Evolutionary conservation across 345 rosid genomes (phyloP).

Genomic region (Eucalyptus pumila): DNA sequence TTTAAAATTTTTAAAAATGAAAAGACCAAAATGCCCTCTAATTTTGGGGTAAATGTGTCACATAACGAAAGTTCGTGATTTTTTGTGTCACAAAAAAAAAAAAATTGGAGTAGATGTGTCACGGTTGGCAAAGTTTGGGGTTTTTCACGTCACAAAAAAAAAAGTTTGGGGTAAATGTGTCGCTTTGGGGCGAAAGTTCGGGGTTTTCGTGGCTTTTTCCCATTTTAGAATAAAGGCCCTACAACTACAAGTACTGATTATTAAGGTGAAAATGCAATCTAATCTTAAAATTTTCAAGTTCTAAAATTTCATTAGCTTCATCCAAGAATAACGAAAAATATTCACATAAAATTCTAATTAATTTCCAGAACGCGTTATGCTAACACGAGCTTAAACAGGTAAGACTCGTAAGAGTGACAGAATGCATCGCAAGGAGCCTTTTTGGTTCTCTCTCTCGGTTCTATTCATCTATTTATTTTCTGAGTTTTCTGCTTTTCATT

Average conservation of each 20-base stretch:
- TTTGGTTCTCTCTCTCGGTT: neutral
- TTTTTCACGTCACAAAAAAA: too few relatives aligned
- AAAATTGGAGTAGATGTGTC: too few relatives aligned
- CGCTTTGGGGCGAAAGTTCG: too few relatives aligned
- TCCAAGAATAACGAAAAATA: neutral
- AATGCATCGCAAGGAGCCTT: too few relatives aligned
- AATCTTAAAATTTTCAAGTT: neutral
- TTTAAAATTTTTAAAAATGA: too few relatives aligned
- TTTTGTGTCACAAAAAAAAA: too few relatives aligned
- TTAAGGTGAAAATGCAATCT: neutral
- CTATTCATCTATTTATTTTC: neutral
- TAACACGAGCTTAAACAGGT: neutral
- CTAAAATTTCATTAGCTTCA: neutral
- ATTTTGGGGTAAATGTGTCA: too few relatives aligned
- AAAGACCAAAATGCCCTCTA: too few relatives aligned
- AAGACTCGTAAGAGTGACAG: rapidly evolving
- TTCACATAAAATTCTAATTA: neutral
- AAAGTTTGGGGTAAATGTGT: too few relatives aligned
- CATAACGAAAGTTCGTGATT: too few relatives aligned
- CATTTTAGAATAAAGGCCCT: neutral
- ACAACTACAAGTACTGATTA: neutral
- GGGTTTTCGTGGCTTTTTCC: too few relatives aligned
- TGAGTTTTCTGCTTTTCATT: neutral
- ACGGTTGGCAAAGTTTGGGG: too few relatives aligned
- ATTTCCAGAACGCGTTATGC: neutral